These are phyloP conservation scores for Amanita thiersii DNA, from an alignment of 768 basidiomycete genomes.

Conservation along the genomic window DNA sequence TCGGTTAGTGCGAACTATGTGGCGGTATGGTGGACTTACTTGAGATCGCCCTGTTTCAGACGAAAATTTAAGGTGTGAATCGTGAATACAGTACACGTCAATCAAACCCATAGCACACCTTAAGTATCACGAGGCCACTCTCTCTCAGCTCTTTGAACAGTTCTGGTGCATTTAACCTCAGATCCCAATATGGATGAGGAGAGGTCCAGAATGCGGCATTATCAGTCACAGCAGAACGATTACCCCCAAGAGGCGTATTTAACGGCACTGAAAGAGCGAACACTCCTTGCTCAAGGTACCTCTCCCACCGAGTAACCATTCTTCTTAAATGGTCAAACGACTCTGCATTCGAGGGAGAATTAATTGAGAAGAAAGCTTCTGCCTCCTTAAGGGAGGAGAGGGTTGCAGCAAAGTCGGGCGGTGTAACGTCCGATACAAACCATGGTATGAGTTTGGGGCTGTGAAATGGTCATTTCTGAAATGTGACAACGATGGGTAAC, in stretches of 20 bases:
- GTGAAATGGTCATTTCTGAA: constrained; percentile 2
- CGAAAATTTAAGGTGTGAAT: neutral
- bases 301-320: constrained; percentile 67
- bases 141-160: constrained; percentile 43
- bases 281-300: constrained; percentile 57
- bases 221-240: constrained; percentile 13
- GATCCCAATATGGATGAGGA: constrained; percentile 70
- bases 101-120: constrained; percentile 32
- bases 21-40: constrained; percentile 41
- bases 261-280: constrained; percentile 68
- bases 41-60: constrained; percentile 67
- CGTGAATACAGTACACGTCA: neutral
- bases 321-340: constrained; percentile 34
- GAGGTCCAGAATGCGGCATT: constrained; percentile 63
- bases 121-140: constrained; percentile 76
- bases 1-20: neutral
- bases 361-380: constrained; percentile 49
- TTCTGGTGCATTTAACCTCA: constrained; percentile 42
- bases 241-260: constrained; percentile 47
- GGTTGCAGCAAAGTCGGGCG: constrained; percentile 65
- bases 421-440: constrained; percentile 95
- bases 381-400: constrained; percentile 48
- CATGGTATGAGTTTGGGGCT: constrained; percentile 94
- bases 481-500: constrained; percentile 16
- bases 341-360: constrained; percentile 13